A percentile compares a stretch with the other conserved stretches of the same genome.
These are phyloP conservation scores for Fusarium praegraminearum DNA, from an alignment of 2,329 filamentous ascomycete species.

Conservation along the genomic window DNA sequence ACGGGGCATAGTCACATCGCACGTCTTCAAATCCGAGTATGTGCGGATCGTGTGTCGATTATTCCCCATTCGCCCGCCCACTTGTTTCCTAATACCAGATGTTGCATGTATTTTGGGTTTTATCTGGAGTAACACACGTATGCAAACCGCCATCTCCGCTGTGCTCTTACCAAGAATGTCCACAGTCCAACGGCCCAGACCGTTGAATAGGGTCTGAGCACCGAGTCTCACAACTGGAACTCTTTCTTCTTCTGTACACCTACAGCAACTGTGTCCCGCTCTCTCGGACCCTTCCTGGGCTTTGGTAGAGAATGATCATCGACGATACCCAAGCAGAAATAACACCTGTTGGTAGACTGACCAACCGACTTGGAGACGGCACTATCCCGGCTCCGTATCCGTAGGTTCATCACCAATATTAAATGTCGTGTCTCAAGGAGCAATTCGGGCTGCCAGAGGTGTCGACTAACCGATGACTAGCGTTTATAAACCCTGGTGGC, in stretches of 20 bases:
- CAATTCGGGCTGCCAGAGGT: conserved; percentile 30
- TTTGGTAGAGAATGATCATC: conserved; percentile 16
- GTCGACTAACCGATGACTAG: conserved; percentile 18
- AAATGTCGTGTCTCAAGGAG: conserved; percentile 14
- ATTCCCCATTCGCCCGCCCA: conserved; percentile 12
- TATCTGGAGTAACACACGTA: conserved; percentile 35
- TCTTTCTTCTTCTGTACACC: conserved; percentile 5
- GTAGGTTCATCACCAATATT: background rate
- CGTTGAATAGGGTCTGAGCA: conserved; percentile 29
- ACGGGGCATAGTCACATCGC: conserved; percentile 19
- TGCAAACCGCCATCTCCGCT: conserved; percentile 33
- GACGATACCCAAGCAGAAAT: background rate
- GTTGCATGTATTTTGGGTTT: conserved; percentile 20
- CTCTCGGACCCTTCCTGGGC: conserved; percentile 22
- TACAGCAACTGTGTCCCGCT: conserved; percentile 11
- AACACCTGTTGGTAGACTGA: background rate
- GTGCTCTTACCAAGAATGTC: conserved; percentile 16
- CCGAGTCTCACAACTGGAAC: conserved; percentile 21
- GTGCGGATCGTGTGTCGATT: background rate
- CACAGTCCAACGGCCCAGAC: conserved; percentile 17
- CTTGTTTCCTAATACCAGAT: conserved; percentile 18
- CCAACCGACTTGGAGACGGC: background rate
- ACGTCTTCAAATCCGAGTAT: conserved; percentile 14
- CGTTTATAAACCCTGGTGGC: conserved; percentile 33
- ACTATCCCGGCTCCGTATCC: background rate